phyloP scores from a whole-genome alignment of 805 yeast genomes.

The Candida morakotiae region DNA sequence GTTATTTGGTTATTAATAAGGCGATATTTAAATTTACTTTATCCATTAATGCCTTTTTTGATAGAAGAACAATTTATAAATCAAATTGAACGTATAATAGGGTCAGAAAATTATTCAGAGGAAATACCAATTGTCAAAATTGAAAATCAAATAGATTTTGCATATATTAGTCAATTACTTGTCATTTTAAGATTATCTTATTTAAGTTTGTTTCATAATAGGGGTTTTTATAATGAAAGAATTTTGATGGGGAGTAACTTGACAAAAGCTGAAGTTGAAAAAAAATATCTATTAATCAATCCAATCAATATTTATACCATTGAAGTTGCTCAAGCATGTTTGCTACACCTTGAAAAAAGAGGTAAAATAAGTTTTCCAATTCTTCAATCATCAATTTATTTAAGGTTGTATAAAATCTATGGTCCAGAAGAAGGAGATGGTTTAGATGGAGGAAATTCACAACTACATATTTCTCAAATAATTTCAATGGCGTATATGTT shows the following conservation, averaged over 20 bases:
- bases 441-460: slow-evolving; percentile 35
- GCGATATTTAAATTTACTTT: slow-evolving; percentile 53
- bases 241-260: slow-evolving; percentile 18
- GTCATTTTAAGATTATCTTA: slow-evolving; percentile 39
- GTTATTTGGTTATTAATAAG: slow-evolving; percentile 52
- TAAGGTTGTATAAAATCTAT: slow-evolving; percentile 24
- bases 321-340: slow-evolving; percentile 50
- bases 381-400: slow-evolving; percentile 24
- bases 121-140: slow-evolving; percentile 22
- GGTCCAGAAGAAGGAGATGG: slow-evolving; percentile 43
- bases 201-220: slow-evolving; percentile 34
- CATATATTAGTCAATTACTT: slow-evolving; percentile 35
- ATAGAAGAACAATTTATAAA: slow-evolving; percentile 50
- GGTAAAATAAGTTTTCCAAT: slow-evolving; percentile 29
- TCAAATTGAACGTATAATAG: slow-evolving; percentile 40
- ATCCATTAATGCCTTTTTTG: slow-evolving; percentile 58
- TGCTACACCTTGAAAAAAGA: slow-evolving; percentile 50
- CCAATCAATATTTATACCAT: slow-evolving; percentile 46
- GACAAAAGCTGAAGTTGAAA: slow-evolving; percentile 19
- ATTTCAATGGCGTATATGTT: slow-evolving; percentile 36
- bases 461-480: slow-evolving; percentile 20
- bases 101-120: slow-evolving; percentile 23
- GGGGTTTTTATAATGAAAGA: slow-evolving; percentile 23
- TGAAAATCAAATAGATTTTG: slow-evolving; percentile 36
- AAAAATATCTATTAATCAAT: slow-evolving; percentile 37